Evolutionary conservation across 2,329 filamentous ascomycete species (phyloP), one percentile per base, ranked within the genome.

Genomic region (Aspergillus neotritici): DNA sequence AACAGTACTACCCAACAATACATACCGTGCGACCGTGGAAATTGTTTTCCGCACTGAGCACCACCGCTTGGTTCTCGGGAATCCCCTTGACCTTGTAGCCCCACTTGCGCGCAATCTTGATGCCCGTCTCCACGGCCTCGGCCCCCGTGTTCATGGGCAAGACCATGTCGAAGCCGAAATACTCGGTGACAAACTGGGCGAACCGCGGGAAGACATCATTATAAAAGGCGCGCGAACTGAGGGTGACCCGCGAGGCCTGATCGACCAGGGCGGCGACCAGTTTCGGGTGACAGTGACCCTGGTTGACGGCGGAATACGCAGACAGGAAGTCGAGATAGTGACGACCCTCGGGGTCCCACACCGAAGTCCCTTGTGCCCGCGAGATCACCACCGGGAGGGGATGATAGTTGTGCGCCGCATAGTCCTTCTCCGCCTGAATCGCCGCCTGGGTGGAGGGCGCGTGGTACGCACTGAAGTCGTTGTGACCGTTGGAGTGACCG

Each of bases 321-420:
- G 91, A 97, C 54, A 98, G 82, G 72, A 96, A 98, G 73, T 98
- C 93, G 59, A 97, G 82, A 70, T 98, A 97, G 67, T 95, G 84
- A 58, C 83, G 86, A 62, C 87, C 89, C 74, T 98, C 93, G 13
- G 93, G 93, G 64, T 98, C 93, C 91, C 93, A 98, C 46, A 97
- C 93, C 48, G 86, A 83, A 62, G 85, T 84, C 37, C 91, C 93
- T 58, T 83, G 79, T 33, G 89, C 93, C 53, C 82, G 81, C 44
- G 91, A 78, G 68, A 97, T 96, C 63, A 95, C 93, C 47, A 98
- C 83, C 32, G 93, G 93, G 2, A 98, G 80, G 12, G 93, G 93
- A 70, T 97, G 90, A 77, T 98, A 98, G 76, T 98, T 98, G 80
- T 98, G 93, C 37, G 93, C 93, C 38, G 93, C 93, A 67, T 80